Conservation (phyloP, 768 basidiomycete genomes). For the Boletus subcaerulescens region DNA sequence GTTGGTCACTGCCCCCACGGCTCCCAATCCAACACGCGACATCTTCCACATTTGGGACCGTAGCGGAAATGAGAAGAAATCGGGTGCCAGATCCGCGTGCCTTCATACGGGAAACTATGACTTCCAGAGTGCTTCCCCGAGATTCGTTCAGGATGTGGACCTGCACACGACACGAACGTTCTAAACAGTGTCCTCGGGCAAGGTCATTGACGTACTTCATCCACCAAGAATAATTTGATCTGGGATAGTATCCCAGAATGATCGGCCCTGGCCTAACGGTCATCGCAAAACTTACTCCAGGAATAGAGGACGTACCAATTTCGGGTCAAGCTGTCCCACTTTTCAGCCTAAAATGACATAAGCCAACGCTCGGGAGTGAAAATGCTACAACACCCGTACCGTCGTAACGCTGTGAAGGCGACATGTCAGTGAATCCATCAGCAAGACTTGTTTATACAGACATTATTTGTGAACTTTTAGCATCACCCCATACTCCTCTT, state of each 20-base stretch:
- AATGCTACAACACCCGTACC: slow-evolving; percentile 37
- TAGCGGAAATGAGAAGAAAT: slow-evolving; percentile 89
- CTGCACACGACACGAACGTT: slow-evolving; percentile 35
- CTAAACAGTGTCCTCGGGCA: background rate
- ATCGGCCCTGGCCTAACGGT: slow-evolving; percentile 44
- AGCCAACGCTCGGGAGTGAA: background rate
- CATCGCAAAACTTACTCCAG: background rate
- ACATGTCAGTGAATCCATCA: slow-evolving; percentile 1
- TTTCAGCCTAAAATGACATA: slow-evolving; percentile 66
- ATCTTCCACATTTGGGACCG: slow-evolving; percentile 90
- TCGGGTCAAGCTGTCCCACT: slow-evolving; percentile 93
- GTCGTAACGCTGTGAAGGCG: slow-evolving; percentile 62
- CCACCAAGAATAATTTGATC: slow-evolving; percentile 82
- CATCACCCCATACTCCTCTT: slow-evolving; percentile 65
- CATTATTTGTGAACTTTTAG: slow-evolving; percentile 79
- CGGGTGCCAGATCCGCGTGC: slow-evolving; percentile 64
- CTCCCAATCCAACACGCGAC: slow-evolving; percentile 85
- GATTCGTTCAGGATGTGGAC: slow-evolving; percentile 91
- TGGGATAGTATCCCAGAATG: slow-evolving; percentile 66
- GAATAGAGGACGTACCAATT: slow-evolving; percentile 63
- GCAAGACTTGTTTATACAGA: slow-evolving; percentile 31
- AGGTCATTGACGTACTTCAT: slow-evolving; percentile 56
- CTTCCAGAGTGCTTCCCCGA: slow-evolving; percentile 91
- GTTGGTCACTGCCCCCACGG: slow-evolving; percentile 25
- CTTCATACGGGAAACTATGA: slow-evolving; percentile 93